Conservation (phyloP, 495 filamentous ascomycete genomes). For the Penicillium macrosclerotiorum region DNA sequence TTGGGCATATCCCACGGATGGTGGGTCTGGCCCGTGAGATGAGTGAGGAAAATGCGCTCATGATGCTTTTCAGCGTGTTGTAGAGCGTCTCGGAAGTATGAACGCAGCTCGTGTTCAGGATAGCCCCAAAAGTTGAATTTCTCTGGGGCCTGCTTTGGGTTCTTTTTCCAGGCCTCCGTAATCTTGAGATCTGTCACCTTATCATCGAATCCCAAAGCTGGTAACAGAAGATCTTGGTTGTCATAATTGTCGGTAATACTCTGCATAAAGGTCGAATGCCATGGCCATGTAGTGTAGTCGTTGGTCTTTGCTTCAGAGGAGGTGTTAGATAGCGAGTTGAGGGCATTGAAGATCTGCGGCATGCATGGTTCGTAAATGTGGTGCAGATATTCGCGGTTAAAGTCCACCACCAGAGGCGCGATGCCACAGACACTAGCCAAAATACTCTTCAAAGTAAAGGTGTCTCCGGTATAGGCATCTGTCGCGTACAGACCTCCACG, state of each 20-base stretch:
- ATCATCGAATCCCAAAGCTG: slow-evolving; percentile 32
- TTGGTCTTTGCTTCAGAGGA: slow-evolving; percentile 16
- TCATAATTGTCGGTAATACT: slow-evolving; percentile 29
- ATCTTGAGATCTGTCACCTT: slow-evolving; percentile 28
- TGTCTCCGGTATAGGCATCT: slow-evolving; percentile 34
- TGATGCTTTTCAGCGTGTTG: slow-evolving; percentile 30
- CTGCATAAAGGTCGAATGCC: slow-evolving; percentile 31
- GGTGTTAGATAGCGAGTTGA: slow-evolving; percentile 28
- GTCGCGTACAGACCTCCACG: slow-evolving; percentile 37
- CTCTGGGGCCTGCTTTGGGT: slow-evolving; percentile 13
- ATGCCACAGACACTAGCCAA: slow-evolving; percentile 39
- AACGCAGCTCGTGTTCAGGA: slow-evolving; percentile 34
- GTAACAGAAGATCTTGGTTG: slow-evolving; percentile 23
- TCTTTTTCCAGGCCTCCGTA: slow-evolving; percentile 25
- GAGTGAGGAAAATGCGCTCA: slow-evolving; percentile 40
- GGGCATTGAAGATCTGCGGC: slow-evolving; percentile 34
- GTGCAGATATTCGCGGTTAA: slow-evolving; percentile 34
- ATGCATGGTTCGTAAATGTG: slow-evolving; percentile 46
- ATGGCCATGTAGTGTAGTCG: slow-evolving; percentile 27
- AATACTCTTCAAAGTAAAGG: slow-evolving; percentile 43
- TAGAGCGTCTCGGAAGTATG: slow-evolving; percentile 37
- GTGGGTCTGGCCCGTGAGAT: slow-evolving; percentile 43
- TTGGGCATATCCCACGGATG: slow-evolving; percentile 40
- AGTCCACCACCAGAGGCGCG: slow-evolving; percentile 40
- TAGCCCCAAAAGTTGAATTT: slow-evolving; percentile 45